Evolutionary conservation across 192 early-diverging fungal genomes (phyloP).

Genomic region (Podila clonocystis): DNA sequence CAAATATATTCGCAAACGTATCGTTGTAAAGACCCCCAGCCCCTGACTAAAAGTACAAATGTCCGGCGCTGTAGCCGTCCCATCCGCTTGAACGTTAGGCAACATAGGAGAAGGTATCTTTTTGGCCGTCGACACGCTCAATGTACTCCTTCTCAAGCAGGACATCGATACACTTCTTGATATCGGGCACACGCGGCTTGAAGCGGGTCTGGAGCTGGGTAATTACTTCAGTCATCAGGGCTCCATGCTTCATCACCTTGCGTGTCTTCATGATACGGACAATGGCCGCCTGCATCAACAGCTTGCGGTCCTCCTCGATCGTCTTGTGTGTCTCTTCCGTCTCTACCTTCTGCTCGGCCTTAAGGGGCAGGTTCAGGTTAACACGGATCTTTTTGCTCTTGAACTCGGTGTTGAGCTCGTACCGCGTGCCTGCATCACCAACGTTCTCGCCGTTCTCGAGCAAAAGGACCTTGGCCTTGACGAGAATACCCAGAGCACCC

Average conservation of each 20-base stretch:
- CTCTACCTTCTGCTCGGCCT: conserved; percentile 92
- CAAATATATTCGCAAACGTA: no score
- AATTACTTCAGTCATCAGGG: conserved; percentile 91
- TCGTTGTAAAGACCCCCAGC: no score
- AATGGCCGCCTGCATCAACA: conserved; percentile 97
- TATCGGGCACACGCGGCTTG: conserved; percentile 87
- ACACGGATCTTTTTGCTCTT: conserved; percentile 90
- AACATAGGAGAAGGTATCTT: conserved; percentile 88
- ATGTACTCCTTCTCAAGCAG: conserved; percentile 94
- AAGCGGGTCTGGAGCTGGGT: conserved; percentile 88
- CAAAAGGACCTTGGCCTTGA: conserved; percentile 85
- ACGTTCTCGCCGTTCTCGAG: conserved; percentile 61
- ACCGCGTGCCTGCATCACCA: conserved; percentile 65
- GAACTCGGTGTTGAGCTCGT: conserved; percentile 83
- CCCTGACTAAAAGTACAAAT: not conserved
- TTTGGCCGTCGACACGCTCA: conserved; percentile 84
- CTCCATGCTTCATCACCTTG: conserved; percentile 86
- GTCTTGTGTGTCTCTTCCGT: conserved; percentile 92
- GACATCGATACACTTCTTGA: conserved; percentile 97
- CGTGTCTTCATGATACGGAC: conserved; percentile 99
- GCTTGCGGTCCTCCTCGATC: conserved; percentile 91
- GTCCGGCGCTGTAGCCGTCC: not conserved
- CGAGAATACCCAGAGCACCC: conserved; percentile 77
- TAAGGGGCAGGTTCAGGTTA: conserved; percentile 87
- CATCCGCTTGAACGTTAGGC: conserved; percentile 54